Base-by-base conservation (phyloP, 306 rosid species). In the Cicer pinnatifidum region DNA sequence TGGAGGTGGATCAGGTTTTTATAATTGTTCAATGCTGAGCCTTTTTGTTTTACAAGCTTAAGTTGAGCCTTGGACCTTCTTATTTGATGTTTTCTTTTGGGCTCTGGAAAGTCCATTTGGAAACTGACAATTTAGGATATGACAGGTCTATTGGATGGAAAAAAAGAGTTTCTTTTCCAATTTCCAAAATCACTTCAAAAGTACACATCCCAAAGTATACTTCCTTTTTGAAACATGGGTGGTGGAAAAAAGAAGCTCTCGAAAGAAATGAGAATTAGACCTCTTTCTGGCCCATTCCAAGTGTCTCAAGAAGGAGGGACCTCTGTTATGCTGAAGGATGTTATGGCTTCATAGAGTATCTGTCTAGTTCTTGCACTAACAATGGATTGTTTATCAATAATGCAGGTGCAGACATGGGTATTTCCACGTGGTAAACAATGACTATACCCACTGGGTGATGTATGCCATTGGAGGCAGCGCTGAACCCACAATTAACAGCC, bases 381-480 rank as follows among this genome's bases (percentile, higher is more conserved):
- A 60, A 61, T 38, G 60, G 60, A 6, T 17, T 51, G 48, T 39
- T 62, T 43, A 71, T 75, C 12, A 68, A 72, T 9, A 67, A 76
- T 87, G 83, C 93, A 94, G 99, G 78, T 94, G 99, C 82, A 86
- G 99, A 47, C 99, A 94, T 78, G 99, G 99, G 11, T 91, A 94
- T 79, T 91, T 94, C 86, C 99, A 94, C 60, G 99, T 94, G 78
- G 99, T 94, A 61, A 94, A 94, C 85, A 94, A 94, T 66, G 99
- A 94, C 86, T 94, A 94, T 59, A 94, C 97, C 52, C 99, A 94
- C 39, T 91, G 99, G 99, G 93, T 75, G 73, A 94, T 94, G 99
- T 94, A 94, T 76, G 99, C 99, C 71, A 94, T 94, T 47, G 99
- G 99, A 63, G 99, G 99, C 63, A 94, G 99, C 64, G 99, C 99